Evolutionary conservation across 2,329 filamentous ascomycete species (phyloP), one percentile per base, ranked within the genome.

Genomic region (Ophiostoma sp.): DNA sequence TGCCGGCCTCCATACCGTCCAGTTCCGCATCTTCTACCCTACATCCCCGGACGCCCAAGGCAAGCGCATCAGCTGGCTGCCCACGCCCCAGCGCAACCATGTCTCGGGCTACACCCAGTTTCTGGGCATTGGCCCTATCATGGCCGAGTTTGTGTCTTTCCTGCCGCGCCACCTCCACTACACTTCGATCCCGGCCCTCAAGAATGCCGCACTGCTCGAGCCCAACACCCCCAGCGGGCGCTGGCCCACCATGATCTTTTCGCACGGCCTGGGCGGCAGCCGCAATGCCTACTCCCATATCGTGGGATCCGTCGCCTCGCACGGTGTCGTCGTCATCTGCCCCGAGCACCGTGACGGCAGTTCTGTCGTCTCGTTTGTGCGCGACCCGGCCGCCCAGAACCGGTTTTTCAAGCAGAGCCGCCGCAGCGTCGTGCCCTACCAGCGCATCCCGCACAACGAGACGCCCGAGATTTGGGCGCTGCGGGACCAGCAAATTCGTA

Each of bases 251-350:
- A 90, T 94, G 84, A 85, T 97, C 75, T 97, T 97, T 82, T 96
- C 93, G 1, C 94, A 97, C 79, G 94, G 94, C 0, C 85, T 97
- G 0, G 94, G 92, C 50, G 94, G 94, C 50, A 91, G 89, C 74
- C 88, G 93, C 76, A 96, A 96, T 78, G 90, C 93, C 12, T 97
- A 97, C 83, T 95, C 93, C n/a, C 91, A 95, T 78, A 83, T 97
- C 31, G 91, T 88, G 22, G 92, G 92, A 19, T 93, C 92, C 0
- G 83, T 97, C 36, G 92, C 94, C 4, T 94, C 92, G 25, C 91
- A 96, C 78, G 94, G 94, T 55, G 86, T 95, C 28, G 89, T 96
- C 8, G 93, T 97, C 1, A 84, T 95, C 71, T 94, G 93, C 73
- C 90, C 93, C 0, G 94, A 97, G 78, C 94, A 97, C 79, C 88